A percentile compares a stretch with the other conserved stretches of the same genome.
Evolutionary conservation across 2,329 filamentous ascomycete genomes (phyloP).

Genomic region (Fusarium nurragi): DNA sequence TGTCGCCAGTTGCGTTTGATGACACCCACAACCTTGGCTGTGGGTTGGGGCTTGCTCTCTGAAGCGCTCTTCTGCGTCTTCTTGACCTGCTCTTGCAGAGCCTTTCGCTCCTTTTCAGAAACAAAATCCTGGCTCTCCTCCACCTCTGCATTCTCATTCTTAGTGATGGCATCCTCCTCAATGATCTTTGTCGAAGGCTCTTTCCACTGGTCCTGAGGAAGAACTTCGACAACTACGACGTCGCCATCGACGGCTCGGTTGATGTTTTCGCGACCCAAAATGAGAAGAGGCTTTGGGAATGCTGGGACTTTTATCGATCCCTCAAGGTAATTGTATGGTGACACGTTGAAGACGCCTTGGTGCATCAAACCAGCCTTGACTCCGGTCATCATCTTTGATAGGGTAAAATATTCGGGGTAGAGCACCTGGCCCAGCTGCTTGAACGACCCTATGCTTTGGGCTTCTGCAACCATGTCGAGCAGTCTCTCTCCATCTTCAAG

Average conservation of each 20-base stretch:
- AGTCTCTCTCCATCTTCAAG: slow-evolving; percentile 86
- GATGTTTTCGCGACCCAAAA: slow-evolving; percentile 94
- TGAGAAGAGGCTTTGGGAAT: slow-evolving; percentile 87
- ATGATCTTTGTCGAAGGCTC: slow-evolving; percentile 94
- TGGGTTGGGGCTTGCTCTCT: slow-evolving; percentile 86
- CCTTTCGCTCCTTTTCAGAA: slow-evolving; percentile 86
- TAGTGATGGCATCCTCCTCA: slow-evolving; percentile 90
- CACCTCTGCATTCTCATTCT: slow-evolving; percentile 90
- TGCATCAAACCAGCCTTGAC: slow-evolving; percentile 89
- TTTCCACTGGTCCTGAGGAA: slow-evolving; percentile 97
- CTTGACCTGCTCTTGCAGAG: slow-evolving; percentile 90
- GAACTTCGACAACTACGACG: slow-evolving; percentile 88
- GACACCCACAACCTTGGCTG: slow-evolving; percentile 89
- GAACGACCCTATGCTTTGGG: slow-evolving; percentile 72
- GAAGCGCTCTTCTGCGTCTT: slow-evolving; percentile 79
- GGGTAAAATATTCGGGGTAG: slow-evolving; percentile 88
- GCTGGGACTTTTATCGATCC: slow-evolving; percentile 89
- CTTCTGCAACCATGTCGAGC: slow-evolving; percentile 91
- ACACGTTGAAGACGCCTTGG: slow-evolving; percentile 95
- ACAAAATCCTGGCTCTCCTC: slow-evolving; percentile 81
- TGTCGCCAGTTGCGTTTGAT: slow-evolving; percentile 98
- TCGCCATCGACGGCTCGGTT: slow-evolving; percentile 94
- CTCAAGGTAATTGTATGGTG: slow-evolving; percentile 97
- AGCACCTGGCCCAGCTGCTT: slow-evolving; percentile 74
- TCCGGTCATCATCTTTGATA: slow-evolving; percentile 94